Evolutionary conservation across 768 basidiomycete species (phyloP), one percentile per base, ranked within the genome.

Genomic region (Hygrocybe punicea): DNA sequence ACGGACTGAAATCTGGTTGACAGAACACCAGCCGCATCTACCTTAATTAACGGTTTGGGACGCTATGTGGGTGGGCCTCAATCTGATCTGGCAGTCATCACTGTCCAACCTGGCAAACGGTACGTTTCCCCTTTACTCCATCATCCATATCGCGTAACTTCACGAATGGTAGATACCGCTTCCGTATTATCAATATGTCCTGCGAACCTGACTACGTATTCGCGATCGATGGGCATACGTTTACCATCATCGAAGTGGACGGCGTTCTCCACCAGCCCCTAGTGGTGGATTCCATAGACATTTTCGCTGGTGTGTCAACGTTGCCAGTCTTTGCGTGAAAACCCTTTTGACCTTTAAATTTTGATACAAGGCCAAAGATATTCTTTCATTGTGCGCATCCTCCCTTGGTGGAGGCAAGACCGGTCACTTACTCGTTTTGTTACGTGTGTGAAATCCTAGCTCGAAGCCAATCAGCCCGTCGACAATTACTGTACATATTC

Each of bases 1-100:
- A n/a, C n/a, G 21, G 10, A 7, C 44, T 45, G 17, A 46, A 17
- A 33, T 17, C 29, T 3, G 10, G 21, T 55, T 51, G 58, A 25
- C 48, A 44, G 34, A 55, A 44, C 10, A 47, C 16, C 23, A 23
- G 44, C 60, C 52, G 70, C 77, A 40, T 61, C 75, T 4, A 78
- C 76, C n/a, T 65, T 76, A 6, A 79, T 80, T 60, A 81, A 80
- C 46, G 80, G 80, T 3, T 40, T 71, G 2, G 79, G 79, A 17
- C 76, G 79, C 19, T 71, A 67, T 53, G 13, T 60, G 6, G 67
- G 68, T 33, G 74, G 71, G 2, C 68, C 76, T 1, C 57, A 63
- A 10, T 52, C 67, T 0, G 69, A 73, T 10, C 68, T 78, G 21
- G 62, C 75, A 1, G 71, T 79, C 40, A 62, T 78, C 53, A 69